A percentile compares a stretch with the other conserved stretches of the same genome.
These are phyloP conservation scores for Thraustochytrium sp. DNA, from an alignment of 352 stramenopile species.

Conservation along the genomic window DNA sequence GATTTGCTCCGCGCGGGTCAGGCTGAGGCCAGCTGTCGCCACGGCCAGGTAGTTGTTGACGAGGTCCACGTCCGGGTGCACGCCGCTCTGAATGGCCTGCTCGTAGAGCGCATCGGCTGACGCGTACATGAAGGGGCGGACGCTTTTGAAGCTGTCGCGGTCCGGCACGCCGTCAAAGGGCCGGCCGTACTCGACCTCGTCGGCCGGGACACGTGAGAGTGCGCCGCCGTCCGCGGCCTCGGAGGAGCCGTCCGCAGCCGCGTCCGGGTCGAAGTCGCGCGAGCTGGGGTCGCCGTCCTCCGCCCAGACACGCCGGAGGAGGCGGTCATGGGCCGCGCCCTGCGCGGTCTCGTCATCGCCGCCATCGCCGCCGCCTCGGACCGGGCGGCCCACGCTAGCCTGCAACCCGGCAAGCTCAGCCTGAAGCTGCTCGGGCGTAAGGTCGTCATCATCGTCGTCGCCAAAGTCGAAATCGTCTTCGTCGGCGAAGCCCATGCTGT, in stretches of 20 bases:
- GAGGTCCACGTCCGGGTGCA: background rate
- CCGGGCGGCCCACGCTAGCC: background rate
- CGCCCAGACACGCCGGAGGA: background rate
- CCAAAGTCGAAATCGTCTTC: background rate
- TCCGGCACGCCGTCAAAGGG: background rate
- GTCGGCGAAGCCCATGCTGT: background rate
- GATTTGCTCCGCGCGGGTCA: background rate
- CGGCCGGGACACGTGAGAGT: background rate
- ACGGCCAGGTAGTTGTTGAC: constrained; percentile 18
- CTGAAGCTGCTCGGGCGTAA: background rate
- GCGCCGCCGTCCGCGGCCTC: background rate
- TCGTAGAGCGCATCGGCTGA: background rate
- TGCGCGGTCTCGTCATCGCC: background rate
- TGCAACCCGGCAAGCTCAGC: background rate
- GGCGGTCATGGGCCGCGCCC: background rate
- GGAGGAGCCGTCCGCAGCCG: too few relatives aligned
- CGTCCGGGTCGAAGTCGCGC: too few relatives aligned
- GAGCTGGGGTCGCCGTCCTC: too few relatives aligned
- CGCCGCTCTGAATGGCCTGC: background rate
- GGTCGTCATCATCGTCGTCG: background rate
- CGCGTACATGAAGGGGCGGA: background rate
- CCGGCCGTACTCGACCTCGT: background rate
- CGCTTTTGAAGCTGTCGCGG: background rate
- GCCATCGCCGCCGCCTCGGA: background rate
- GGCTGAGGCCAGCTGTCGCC: background rate